These are phyloP conservation scores for Sporobolomyces phaffii DNA, from an alignment of 768 basidiomycete species.

Conservation along the genomic window DNA sequence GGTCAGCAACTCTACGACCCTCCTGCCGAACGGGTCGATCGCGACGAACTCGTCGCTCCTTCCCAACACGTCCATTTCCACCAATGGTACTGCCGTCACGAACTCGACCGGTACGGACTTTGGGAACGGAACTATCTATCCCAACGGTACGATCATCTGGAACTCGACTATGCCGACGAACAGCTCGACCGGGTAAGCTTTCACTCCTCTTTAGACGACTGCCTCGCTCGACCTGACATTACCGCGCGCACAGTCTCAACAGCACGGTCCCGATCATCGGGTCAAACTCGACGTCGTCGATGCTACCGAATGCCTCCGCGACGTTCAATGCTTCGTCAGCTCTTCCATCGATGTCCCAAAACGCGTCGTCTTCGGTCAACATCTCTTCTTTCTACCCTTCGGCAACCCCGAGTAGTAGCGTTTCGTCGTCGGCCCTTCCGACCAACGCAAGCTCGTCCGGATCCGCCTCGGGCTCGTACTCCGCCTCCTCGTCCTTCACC, in stretches of 20 bases:
- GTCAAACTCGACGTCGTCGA: slow-evolving; percentile 1
- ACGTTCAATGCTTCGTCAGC: not conserved
- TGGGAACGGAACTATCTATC: not conserved
- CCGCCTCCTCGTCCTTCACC: not conserved
- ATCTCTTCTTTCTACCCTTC: slow-evolving; percentile 3
- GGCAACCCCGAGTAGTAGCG: not conserved
- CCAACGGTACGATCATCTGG: slow-evolving; percentile 11
- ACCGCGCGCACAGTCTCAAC: not conserved
- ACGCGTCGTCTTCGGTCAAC: not conserved
- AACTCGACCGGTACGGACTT: slow-evolving; percentile 6
- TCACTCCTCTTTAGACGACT: no score
- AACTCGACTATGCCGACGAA: not conserved
- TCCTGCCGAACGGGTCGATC: not conserved
- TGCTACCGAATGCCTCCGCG: not conserved
- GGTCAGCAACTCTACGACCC: not conserved
- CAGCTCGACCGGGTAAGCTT: no score
- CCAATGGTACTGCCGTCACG: slow-evolving; percentile 2
- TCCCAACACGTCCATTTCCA: not conserved
- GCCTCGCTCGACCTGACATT: no score
- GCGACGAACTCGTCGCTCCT: not conserved
- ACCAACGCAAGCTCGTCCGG: not conserved
- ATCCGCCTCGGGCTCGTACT: not conserved
- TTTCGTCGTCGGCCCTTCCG: slow-evolving; percentile 3
- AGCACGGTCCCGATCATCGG: not conserved
- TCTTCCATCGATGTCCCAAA: not conserved